phyloP scores from a whole-genome alignment of 371 early-diverging fungal genomes.

The Mortierella sp. region DNA sequence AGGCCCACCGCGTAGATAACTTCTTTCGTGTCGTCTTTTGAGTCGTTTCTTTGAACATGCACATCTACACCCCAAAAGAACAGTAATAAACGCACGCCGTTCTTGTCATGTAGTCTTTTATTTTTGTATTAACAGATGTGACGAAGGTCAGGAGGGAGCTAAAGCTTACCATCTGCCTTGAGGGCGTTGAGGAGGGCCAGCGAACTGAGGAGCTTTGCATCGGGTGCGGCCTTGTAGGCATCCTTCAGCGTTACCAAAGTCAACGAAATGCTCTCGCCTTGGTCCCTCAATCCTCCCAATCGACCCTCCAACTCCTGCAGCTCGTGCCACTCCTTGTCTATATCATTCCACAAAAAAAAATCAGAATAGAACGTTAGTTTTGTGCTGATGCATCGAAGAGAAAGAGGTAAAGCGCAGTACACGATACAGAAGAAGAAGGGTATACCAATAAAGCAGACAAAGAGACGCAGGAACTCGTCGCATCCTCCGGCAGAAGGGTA shows the following conservation, averaged over 20 bases:
- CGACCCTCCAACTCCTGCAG: constrained; percentile 73
- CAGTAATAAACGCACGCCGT: too few species aligned
- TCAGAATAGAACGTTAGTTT: not conserved
- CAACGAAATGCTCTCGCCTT: constrained; percentile 84
- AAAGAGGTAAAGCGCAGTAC: not conserved
- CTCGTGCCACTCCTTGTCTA: constrained; percentile 63
- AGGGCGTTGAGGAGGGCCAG: constrained; percentile 75
- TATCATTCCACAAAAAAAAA: not conserved
- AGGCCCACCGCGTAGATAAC: not conserved
- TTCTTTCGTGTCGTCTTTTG: not conserved
- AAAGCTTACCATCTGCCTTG: constrained; percentile 58
- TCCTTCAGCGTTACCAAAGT: constrained; percentile 74
- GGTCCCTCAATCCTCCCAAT: constrained; percentile 78
- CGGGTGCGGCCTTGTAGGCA: constrained; percentile 75
- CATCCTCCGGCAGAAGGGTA: constrained; percentile 88
- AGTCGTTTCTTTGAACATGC: not conserved
- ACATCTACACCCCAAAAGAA: too few species aligned
- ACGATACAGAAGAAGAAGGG: too few species aligned
- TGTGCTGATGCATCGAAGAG: not conserved
- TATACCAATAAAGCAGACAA: constrained; percentile 72
- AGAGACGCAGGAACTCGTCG: constrained; percentile 85
- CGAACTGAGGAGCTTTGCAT: constrained; percentile 81
- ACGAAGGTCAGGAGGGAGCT: not conserved
- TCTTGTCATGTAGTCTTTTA: not conserved
- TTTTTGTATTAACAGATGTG: not conserved